Evolutionary conservation across 2,329 filamentous ascomycete genomes (phyloP), one percentile per base, ranked within the genome.

Genomic region (Atkinsonella texensis): DNA sequence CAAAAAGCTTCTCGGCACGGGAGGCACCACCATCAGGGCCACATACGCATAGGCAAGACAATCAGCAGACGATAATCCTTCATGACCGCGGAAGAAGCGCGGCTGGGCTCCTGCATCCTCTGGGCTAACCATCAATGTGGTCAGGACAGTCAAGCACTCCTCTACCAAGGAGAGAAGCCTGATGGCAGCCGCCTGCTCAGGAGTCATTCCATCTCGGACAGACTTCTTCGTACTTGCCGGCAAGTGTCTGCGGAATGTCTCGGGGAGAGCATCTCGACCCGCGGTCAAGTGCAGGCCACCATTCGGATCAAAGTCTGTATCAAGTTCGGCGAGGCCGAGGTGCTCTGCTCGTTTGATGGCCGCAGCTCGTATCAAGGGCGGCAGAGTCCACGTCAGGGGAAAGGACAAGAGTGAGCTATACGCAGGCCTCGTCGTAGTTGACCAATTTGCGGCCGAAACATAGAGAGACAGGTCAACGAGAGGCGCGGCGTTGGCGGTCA

Each of bases 381-480:
- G 90, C 5, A 94, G 74, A 42, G 86, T 85, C 80, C 93, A 98
- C 60, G 90, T 90, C 55, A 89, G 76, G 17, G 93, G 89, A 74
- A 93, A 95, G 41, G 85, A 80, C 40, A 97, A 79, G 52, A 96
- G 78, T 6, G 74, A 71, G 57, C 84, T 88, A 70, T 89, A 95
- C 39, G 88, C 84, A 2, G 89, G 87, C 15, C 89, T 82, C 4
- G 89, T 95, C 47, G 77, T 72, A 43, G 76, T 73, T 51, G 82
- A 75, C 78, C 93, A 98, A 71, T 97, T 96, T 56, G 89, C 81
- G 52, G 85, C 87, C 33, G 89, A 93, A 56, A 93, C 85, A 67
- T 94, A 97, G 59, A 97, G 83, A 49, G 84, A 90, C 52, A 96
- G 81, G 60, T 94, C 87, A 60, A 96, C 67, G 54, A 97, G 79